Base-by-base conservation (phyloP, 2,329 filamentous ascomycete genomes). In the Coniochaeta pulveracea region DNA sequence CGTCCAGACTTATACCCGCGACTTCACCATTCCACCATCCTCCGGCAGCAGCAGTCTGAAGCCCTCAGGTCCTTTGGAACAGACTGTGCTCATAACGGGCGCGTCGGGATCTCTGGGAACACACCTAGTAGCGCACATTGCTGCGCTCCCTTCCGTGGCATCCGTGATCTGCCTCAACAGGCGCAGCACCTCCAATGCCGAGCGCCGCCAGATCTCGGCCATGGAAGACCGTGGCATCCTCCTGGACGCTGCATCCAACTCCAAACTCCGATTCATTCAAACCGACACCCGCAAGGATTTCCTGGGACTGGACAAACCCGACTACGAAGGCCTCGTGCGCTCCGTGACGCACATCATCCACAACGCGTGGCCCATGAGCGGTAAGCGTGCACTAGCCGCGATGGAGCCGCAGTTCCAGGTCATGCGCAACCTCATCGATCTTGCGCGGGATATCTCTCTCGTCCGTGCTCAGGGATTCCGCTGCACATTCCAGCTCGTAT, bases 281-380 rank as follows among this genome's bases (percentile, higher is more conserved):
- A 55, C 58, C 0, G 60, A 69, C 38, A 55, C 49, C 1, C 43
- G 51, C 0, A 60, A 64, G 19, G 48, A 56, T 1, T 35, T 42
- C 3, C 53, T 73, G 0, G 68, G 66, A 0, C 49, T 74, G 1
- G 15, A 48, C 0, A 11, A 36, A 0, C 25, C 42, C 4, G 48
- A 55, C 2, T 70, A 72, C 40, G 25, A 46, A 3, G 15, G 32
- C 0, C 52, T 72, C 1, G 43, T 50, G 0, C n/a, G 40, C 0
- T 43, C 34, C 3, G 62, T 61, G 7, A 72, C 68, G 0, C 61
- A 69, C 37, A 58, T 74, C 25, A 36, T 67, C 14, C 65, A 70
- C 44, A 68, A 63, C 31, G 66, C 64, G 0, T 72, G 64, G 64
- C 60, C 58, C 1, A 69, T 70, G 63, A 62, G 51, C 34, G 45